These are phyloP conservation scores for Lachnellula suecica DNA, from an alignment of 2,329 filamentous ascomycete genomes.

Conservation along the genomic window DNA sequence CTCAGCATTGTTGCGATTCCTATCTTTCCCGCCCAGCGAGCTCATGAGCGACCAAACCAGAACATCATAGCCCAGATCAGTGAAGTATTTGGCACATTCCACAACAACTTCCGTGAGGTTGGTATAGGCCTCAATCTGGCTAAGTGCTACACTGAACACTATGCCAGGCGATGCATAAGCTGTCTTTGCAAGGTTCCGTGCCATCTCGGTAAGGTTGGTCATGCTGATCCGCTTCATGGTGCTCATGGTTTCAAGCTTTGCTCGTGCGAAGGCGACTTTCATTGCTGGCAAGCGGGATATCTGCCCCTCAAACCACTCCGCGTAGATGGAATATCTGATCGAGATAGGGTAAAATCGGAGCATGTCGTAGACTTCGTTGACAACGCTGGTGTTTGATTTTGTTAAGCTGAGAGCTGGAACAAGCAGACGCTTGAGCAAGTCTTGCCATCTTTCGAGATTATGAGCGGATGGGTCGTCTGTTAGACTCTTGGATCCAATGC, in stretches of 20 bases:
- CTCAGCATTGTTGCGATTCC: slow-evolving; percentile 61
- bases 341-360: slow-evolving; percentile 75
- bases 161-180: slow-evolving; percentile 87
- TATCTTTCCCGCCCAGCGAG: slow-evolving; percentile 61
- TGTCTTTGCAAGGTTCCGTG: slow-evolving; percentile 86
- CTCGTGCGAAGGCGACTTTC: slow-evolving; percentile 73
- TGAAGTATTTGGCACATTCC: slow-evolving; percentile 92
- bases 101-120: slow-evolving; percentile 95
- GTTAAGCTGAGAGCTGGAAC: slow-evolving; percentile 86
- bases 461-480: slow-evolving; percentile 64
- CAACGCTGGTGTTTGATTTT: slow-evolving; percentile 77
- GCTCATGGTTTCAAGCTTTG: slow-evolving; percentile 76
- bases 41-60: slow-evolving; percentile 90
- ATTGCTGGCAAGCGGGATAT: slow-evolving; percentile 77
- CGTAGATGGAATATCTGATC: slow-evolving; percentile 83
- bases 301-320: slow-evolving; percentile 85
- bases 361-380: slow-evolving; percentile 84
- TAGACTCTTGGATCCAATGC: slow-evolving; percentile 78
- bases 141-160: slow-evolving; percentile 85
- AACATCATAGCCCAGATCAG: slow-evolving; percentile 87
- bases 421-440: slow-evolving; percentile 79
- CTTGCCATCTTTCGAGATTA: slow-evolving; percentile 79
- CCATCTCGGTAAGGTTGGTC: slow-evolving; percentile 83
- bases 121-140: slow-evolving; percentile 89
- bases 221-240: slow-evolving; percentile 88